Percentiles rank a stretch among this genome's conserved stretches.
Evolutionary conservation across 1,284 basidiomycete genomes (phyloP).

Genomic region (Cryptococcus sp.): DNA sequence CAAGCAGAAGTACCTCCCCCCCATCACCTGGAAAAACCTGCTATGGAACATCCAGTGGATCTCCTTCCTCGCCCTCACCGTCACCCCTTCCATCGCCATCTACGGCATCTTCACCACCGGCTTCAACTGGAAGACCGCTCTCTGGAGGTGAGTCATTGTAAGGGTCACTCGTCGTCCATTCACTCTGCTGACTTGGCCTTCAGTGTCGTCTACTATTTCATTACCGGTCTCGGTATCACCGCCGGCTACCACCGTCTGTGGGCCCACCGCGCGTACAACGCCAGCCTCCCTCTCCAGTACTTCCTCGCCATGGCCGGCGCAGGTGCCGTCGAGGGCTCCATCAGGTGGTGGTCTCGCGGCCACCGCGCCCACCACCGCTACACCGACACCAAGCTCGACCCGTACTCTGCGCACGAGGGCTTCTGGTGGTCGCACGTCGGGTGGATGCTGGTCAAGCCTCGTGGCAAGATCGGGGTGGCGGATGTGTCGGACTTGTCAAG

Average conservation of each 20-base stretch:
- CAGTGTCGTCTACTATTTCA: constrained; percentile 71
- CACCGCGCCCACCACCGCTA: constrained; percentile 92
- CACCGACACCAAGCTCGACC: constrained; percentile 93
- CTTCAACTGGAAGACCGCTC: constrained; percentile 64
- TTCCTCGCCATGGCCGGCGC: constrained; percentile 72
- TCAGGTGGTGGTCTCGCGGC: constrained; percentile 92
- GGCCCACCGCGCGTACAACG: constrained; percentile 89
- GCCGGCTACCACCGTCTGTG: constrained; percentile 86
- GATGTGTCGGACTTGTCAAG: constrained; percentile 80
- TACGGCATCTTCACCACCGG: constrained; percentile 63
- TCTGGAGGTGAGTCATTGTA: constrained; percentile 56
- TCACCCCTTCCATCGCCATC: constrained; percentile 68
- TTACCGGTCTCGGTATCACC: constrained; percentile 70
- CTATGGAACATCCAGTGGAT: constrained; percentile 71
- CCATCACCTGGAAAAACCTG: constrained; percentile 67
- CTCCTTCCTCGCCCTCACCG: constrained; percentile 67
- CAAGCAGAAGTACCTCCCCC: constrained; percentile 68
- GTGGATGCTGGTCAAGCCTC: constrained; percentile 90
- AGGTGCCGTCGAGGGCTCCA: constrained; percentile 84
- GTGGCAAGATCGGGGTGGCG: constrained; percentile 79
- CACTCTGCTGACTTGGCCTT: not conserved
- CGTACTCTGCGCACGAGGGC: constrained; percentile 85
- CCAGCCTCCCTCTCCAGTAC: constrained; percentile 74
- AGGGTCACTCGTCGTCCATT: constrained; percentile 9
- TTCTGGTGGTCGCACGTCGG: constrained; percentile 72